A percentile compares a stretch with the other conserved stretches of the same genome.
Evolutionary conservation across 345 rosid species (phyloP).

Genomic region (Sisymbrium altissimum): DNA sequence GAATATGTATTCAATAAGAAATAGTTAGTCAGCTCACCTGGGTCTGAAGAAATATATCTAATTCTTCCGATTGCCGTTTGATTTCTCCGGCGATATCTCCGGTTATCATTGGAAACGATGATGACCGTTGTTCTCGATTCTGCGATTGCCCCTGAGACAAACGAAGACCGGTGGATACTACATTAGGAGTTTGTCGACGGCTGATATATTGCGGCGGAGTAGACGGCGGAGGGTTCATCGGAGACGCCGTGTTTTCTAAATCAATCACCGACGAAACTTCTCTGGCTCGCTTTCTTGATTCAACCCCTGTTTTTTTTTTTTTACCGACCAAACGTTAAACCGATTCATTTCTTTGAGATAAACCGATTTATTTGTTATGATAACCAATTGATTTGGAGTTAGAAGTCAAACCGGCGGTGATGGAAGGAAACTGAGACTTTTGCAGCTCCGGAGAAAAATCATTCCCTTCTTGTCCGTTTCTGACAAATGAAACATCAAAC

Average conservation of each 20-base stretch:
- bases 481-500: constrained; percentile 18
- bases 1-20: neutral
- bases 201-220: constrained; percentile 37
- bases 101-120: constrained; percentile 23
- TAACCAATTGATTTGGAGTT: neutral
- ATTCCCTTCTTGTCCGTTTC: constrained; percentile 66
- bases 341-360: neutral
- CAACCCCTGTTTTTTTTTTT: constrained; percentile 17
- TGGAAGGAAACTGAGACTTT: constrained; percentile 22
- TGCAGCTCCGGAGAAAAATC: constrained; percentile 55
- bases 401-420: constrained; percentile 21
- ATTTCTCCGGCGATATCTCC: constrained; percentile 61
- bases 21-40: constrained; percentile 72
- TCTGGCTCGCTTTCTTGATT: constrained; percentile 66
- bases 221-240: constrained; percentile 26
- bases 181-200: constrained; percentile 38
- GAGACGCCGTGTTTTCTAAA: constrained; percentile 25
- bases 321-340: constrained; percentile 4
- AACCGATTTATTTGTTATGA: neutral
- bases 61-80: constrained; percentile 67
- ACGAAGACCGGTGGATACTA: constrained; percentile 63
- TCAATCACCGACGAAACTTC: constrained; percentile 36
- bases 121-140: constrained; percentile 24
- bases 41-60: constrained; percentile 66
- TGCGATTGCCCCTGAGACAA: constrained; percentile 36